These are phyloP conservation scores for Backusella macrospora DNA, from an alignment of 192 early-diverging fungal species.

Conservation along the genomic window DNA sequence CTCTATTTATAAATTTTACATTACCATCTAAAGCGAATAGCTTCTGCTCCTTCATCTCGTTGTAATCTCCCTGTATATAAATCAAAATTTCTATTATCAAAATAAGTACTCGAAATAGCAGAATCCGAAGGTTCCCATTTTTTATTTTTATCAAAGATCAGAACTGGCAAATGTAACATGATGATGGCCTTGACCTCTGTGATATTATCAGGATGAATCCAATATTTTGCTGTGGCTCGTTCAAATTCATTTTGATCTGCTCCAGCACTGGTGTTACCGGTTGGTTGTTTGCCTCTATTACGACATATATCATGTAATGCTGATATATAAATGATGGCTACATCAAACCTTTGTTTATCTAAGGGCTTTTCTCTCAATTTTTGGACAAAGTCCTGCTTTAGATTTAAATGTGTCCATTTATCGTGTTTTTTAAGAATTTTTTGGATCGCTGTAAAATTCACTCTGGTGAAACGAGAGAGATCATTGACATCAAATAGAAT, in stretches of 20 bases:
- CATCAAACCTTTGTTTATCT: constrained; percentile 86
- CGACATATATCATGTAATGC: constrained; percentile 76
- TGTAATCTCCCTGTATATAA: constrained; percentile 89
- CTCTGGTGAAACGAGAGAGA: constrained; percentile 76
- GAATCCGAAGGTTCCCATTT: constrained; percentile 81
- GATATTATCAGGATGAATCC: constrained; percentile 96
- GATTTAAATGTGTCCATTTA: constrained; percentile 43
- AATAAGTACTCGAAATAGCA: constrained; percentile 92
- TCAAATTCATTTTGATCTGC: constrained; percentile 64
- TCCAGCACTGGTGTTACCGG: constrained; percentile 33
- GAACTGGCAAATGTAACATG: constrained; percentile 88
- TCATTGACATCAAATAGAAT: constrained; percentile 68
- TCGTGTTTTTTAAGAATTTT: constrained; percentile 99
- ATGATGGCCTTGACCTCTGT: constrained; percentile 94
- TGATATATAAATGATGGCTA: constrained; percentile 85
- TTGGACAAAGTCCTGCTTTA: constrained; percentile 26
- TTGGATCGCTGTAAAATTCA: constrained; percentile 83
- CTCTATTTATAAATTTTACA: constrained; percentile 1
- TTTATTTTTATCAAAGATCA: constrained; percentile 66
- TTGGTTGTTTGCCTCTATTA: constrained; percentile 40
- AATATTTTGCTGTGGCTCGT: constrained; percentile 89
- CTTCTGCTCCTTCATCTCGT: constrained; percentile 87
- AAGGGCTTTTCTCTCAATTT: constrained; percentile 61
- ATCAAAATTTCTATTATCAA: constrained; percentile 91
- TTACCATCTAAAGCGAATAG: constrained; percentile 95